A percentile compares a stretch with the other conserved stretches of the same genome.
These are phyloP conservation scores for Austroboletus novae-zelandiae DNA, from an alignment of 1,284 basidiomycete species.

Conservation along the genomic window DNA sequence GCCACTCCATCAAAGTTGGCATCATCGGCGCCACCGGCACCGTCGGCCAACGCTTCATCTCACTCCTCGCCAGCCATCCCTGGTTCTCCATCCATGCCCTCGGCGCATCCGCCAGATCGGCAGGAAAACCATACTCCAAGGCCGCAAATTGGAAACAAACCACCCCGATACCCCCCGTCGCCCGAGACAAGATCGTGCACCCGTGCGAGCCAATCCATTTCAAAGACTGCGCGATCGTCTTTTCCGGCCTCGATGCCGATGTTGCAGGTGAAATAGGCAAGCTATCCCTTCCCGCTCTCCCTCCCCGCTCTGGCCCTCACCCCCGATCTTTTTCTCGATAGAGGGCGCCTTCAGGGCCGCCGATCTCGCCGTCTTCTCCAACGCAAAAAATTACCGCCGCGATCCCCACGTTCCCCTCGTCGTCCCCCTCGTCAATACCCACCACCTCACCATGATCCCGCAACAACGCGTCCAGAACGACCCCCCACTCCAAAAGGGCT, in stretches of 20 bases:
- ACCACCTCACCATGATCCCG: constrained; percentile 82
- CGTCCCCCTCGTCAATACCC: constrained; percentile 94
- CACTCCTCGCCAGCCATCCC: constrained; percentile 85
- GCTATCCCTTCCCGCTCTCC: constrained; percentile 24
- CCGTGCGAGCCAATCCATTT: constrained; percentile 84
- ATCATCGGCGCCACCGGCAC: constrained; percentile 96
- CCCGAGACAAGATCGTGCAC: constrained; percentile 70
- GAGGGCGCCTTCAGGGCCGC: constrained; percentile 87
- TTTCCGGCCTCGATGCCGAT: constrained; percentile 93
- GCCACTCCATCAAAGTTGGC: constrained; percentile 70
- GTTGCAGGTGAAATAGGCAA: constrained; percentile 93
- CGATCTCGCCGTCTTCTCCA: constrained; percentile 93
- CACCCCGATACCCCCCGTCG: constrained; percentile 68
- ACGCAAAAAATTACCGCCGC: constrained; percentile 95
- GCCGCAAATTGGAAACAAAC: constrained; percentile 93
- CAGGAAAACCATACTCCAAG: constrained; percentile 79
- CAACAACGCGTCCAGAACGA: constrained; percentile 75
- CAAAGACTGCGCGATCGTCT: constrained; percentile 82
- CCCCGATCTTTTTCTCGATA: constrained; percentile 32
- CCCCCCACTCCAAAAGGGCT: constrained; percentile 80
- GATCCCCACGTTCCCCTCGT: constrained; percentile 96
- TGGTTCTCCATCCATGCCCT: constrained; percentile 88
- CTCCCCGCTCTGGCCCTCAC: not conserved
- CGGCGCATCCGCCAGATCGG: constrained; percentile 88
- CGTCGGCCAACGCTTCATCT: constrained; percentile 94